phyloP scores from a whole-genome alignment of 2,329 filamentous ascomycete genomes.

The Colletotrichum phormii region DNA sequence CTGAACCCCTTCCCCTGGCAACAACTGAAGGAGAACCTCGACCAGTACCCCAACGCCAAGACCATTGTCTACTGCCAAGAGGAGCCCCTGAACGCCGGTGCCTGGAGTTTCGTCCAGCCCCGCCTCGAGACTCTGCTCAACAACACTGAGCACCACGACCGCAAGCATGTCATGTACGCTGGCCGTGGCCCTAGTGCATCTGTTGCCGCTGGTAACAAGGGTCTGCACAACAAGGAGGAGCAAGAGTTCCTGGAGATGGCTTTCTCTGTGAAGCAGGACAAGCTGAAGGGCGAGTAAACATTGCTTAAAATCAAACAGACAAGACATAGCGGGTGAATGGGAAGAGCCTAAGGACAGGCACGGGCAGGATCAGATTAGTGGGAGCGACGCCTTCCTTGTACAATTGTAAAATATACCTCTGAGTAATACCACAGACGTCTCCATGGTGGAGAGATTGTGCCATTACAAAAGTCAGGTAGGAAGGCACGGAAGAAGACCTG shows the following conservation, averaged over 20 bases:
- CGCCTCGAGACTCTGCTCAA: constrained; percentile 97
- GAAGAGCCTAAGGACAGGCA: constrained; percentile 3
- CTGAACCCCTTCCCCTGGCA: constrained; percentile 99
- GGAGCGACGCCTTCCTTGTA: constrained; percentile 1
- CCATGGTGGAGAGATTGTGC: constrained; percentile 2
- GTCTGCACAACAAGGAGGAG: constrained; percentile 91
- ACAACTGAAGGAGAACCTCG: constrained; percentile 94
- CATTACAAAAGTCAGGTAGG: not conserved
- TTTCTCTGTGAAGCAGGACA: constrained; percentile 74
- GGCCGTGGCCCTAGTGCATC: constrained; percentile 93
- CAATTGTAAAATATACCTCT: constrained; percentile 15
- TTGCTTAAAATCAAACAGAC: not conserved
- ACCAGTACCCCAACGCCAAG: constrained; percentile 97
- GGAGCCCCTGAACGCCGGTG: constrained; percentile 96
- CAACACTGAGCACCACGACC: constrained; percentile 90
- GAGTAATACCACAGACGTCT: constrained; percentile 5
- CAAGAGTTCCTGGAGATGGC: constrained; percentile 79
- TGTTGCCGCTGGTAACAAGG: constrained; percentile 93
- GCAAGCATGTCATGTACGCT: constrained; percentile 97
- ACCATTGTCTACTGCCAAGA: constrained; percentile 98
- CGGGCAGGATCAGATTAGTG: constrained; percentile 13
- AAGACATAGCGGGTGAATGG: not conserved
- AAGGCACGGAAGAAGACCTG: not conserved
- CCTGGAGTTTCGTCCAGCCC: constrained; percentile 97
- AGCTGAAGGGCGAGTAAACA: constrained; percentile 73